Evolutionary conservation across 768 basidiomycete species (phyloP).

Genomic region (Leccinum incarnatum): DNA sequence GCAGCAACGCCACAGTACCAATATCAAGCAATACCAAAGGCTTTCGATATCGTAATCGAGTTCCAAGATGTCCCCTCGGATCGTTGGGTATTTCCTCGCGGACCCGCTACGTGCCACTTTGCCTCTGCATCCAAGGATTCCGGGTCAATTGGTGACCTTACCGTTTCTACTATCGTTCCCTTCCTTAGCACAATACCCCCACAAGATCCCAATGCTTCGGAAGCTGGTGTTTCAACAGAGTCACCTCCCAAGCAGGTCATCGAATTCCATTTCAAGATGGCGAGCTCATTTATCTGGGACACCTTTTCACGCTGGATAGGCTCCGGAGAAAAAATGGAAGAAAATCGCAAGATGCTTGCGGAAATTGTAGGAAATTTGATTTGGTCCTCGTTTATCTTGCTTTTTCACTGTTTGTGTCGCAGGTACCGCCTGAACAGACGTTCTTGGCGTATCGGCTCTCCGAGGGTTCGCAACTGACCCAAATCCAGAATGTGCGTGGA

Average conservation of each 20-base stretch:
- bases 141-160: slow-evolving; percentile 30
- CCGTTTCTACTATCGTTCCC: slow-evolving; percentile 46
- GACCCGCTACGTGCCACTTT: slow-evolving; percentile 50
- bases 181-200: slow-evolving; percentile 32
- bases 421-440: slow-evolving; percentile 44
- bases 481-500: slow-evolving; percentile 55
- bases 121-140: slow-evolving; percentile 13
- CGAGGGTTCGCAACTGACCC: slow-evolving; percentile 52
- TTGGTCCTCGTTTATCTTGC: not conserved
- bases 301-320: slow-evolving; percentile 62
- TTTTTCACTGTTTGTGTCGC: slow-evolving; percentile 2
- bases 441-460: slow-evolving; percentile 60
- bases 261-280: slow-evolving; percentile 48
- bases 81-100: slow-evolving; percentile 68
- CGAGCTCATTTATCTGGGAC: slow-evolving; percentile 53
- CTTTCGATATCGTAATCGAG: slow-evolving; percentile 73
- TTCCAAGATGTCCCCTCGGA: slow-evolving; percentile 62
- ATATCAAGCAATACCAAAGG: slow-evolving; percentile 39
- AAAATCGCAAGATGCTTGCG: slow-evolving; percentile 45
- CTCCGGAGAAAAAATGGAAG: slow-evolving; percentile 48
- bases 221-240: slow-evolving; percentile 11
- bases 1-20: slow-evolving; percentile 21
- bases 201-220: slow-evolving; percentile 12
- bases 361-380: slow-evolving; percentile 39
- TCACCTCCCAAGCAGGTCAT: slow-evolving; percentile 32